Conservation (phyloP, 257 asterid genomes). For the Solanum peruvianum region DNA sequence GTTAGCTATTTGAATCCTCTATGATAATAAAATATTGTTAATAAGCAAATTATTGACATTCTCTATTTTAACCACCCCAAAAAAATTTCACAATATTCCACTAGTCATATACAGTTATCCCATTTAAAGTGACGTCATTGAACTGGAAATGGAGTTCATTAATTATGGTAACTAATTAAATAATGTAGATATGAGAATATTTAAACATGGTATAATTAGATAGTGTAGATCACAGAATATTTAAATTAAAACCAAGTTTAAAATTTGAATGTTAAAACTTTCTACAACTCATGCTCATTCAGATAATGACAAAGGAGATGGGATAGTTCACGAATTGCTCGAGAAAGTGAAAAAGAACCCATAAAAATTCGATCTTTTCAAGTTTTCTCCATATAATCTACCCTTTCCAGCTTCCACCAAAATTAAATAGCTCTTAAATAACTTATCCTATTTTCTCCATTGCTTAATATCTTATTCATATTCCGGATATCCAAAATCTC, state of each 20-base stretch:
- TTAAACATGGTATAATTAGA: not conserved
- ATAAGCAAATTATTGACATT: not conserved
- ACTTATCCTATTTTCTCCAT: not conserved
- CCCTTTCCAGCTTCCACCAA: not conserved
- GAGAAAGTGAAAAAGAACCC: not conserved
- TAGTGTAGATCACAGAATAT: not conserved
- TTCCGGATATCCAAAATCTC: not conserved
- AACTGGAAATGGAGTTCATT: not conserved
- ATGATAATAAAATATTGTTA: not conserved
- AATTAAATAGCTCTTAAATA: not conserved
- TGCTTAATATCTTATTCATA: not conserved
- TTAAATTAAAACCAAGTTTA: not conserved
- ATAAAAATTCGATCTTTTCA: not conserved
- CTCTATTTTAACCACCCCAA: not conserved
- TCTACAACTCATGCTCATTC: not conserved
- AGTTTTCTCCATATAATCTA: not conserved
- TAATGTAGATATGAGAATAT: not conserved
- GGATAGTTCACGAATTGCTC: not conserved
- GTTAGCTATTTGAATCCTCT: not conserved
- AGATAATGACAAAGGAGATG: not conserved
- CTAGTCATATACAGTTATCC: not conserved
- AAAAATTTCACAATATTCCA: not conserved
- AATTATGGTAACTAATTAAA: not conserved
- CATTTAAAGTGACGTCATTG: not conserved
- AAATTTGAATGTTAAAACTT: not conserved